Percentiles rank a stretch among this genome's conserved stretches.
phyloP scores from a whole-genome alignment of 1,139 yeast genomes.

The Spathaspora sp. region DNA sequence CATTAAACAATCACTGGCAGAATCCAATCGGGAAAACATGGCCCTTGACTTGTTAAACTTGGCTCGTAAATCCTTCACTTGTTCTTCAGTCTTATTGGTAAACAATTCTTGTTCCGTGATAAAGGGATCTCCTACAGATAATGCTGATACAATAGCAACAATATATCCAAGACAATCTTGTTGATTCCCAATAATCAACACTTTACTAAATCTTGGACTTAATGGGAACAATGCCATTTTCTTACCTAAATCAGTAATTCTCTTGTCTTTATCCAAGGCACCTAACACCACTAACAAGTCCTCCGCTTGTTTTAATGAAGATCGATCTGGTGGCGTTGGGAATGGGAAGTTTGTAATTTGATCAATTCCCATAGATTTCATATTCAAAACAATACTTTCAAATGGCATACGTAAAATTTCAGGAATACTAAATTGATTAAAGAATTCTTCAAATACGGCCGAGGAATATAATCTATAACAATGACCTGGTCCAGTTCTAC shows the following conservation, averaged over 20 bases:
- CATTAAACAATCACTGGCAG: conserved; percentile 70
- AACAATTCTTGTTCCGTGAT: conserved; percentile 65
- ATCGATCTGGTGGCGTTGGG: conserved; percentile 87
- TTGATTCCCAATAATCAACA: conserved; percentile 86
- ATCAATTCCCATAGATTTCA: conserved; percentile 97
- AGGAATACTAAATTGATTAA: conserved; percentile 78
- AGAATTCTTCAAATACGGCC: conserved; percentile 90
- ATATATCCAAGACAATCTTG: conserved; percentile 81
- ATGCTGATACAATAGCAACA: conserved; percentile 86
- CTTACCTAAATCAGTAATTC: conserved; percentile 74
- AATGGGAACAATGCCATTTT: conserved; percentile 91
- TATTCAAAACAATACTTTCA: conserved; percentile 87
- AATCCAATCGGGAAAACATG: conserved; percentile 66
- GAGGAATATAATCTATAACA: conserved; percentile 91
- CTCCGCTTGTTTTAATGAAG: conserved; percentile 63
- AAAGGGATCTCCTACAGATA: conserved; percentile 94
- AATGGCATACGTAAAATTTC: conserved; percentile 95
- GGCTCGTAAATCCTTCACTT: conserved; percentile 35
- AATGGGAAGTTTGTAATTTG: conserved; percentile 90
- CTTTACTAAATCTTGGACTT: conserved; percentile 90
- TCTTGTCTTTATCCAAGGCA: conserved; percentile 58
- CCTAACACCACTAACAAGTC: conserved; percentile 70
- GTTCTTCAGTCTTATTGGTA: conserved; percentile 25
- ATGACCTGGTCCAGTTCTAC: conserved; percentile 99
- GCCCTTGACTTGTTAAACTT: conserved; percentile 58